Base-by-base conservation (phyloP, 2,329 filamentous ascomycete genomes). In the Pyricularia grisea region DNA sequence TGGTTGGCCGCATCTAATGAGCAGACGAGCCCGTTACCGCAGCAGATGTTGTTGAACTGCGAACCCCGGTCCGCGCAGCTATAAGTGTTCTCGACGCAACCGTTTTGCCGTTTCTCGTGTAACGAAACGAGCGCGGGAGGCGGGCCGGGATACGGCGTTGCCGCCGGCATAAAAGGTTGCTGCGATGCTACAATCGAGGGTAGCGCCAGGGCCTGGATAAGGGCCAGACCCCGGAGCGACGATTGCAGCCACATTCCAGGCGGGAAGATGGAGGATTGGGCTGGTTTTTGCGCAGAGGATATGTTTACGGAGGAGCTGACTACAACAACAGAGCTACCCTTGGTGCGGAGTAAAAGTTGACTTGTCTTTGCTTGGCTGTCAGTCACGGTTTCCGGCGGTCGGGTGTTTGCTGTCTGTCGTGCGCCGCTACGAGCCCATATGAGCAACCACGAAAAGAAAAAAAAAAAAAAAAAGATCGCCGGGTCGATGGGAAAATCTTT, bases 1-100 rank as follows among this genome's bases (percentile, higher is more conserved):
- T 79, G 77, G 70, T 81, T 80, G 65, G 79, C 79, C 23, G 77
- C 78, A 72, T 87, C 85, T 4, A 86, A 75, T 3, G 81, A 78
- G 74, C 85, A 87, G 25, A 76, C 74, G 71, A 86, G 84, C 33
- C 82, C 83, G 70, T 78, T 80, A 65, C 81, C 77, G 74, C 85
- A 87, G 75, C 85, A 87, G 28, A 85, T 77, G 70, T 80, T 80
- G 61, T 73, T 76, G 73, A 87, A 87, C 61, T 74, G 78, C 27
- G 78, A 71, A 10, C 84, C 84, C 67, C 82, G 77, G 71, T 80
- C 74, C 25, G 83, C 80, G 75, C 85, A 87, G 70, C 80, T 82
- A 74, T 81, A 85, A 70, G 81, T 85, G 73, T 84, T 79, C 67
- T 78, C 77, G 9, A 84, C 82, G 70, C 85, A 87, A 14, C 55